Percentiles rank a stretch among this genome's conserved stretches.
Conservation (phyloP, 495 filamentous ascomycete species). For the Pyrenula aspistea region DNA sequence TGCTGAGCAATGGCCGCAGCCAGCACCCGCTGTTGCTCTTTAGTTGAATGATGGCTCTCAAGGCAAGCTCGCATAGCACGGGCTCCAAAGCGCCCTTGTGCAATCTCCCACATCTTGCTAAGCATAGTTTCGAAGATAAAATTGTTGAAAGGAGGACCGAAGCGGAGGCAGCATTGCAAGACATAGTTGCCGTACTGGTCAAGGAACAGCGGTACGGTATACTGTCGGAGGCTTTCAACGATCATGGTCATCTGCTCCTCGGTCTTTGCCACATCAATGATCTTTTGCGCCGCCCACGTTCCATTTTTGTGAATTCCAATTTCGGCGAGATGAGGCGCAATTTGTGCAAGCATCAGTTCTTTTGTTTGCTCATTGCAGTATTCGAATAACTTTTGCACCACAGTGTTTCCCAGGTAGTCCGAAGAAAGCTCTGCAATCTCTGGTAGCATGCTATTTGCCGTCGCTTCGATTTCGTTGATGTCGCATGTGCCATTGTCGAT, state of each 20-base stretch:
- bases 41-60: constrained; percentile 89
- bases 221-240: constrained; percentile 69
- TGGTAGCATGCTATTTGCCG: constrained; percentile 82
- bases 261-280: constrained; percentile 87
- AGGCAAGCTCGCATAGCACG: constrained; percentile 94
- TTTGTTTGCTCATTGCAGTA: constrained; percentile 84
- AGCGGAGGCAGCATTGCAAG: constrained; percentile 87
- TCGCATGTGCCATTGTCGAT: constrained; percentile 90
- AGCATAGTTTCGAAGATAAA: constrained; percentile 98
- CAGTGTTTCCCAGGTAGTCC: constrained; percentile 95
- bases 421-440: constrained; percentile 91
- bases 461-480: constrained; percentile 78
- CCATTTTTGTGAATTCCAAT: constrained; percentile 99
- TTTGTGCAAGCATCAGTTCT: constrained; percentile 80
- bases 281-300: constrained; percentile 98
- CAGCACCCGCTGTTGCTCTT: constrained; percentile 90
- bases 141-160: constrained; percentile 76
- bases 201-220: constrained; percentile 80
- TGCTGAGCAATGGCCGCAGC: constrained; percentile 91
- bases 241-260: constrained; percentile 75
- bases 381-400: constrained; percentile 98
- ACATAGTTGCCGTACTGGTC: constrained; percentile 99
- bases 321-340: constrained; percentile 84
- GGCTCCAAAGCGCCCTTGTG: constrained; percentile 88
- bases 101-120: constrained; percentile 84